Evolutionary conservation across 1,139 yeast species (phyloP).

Genomic region (Zygosaccharomyces sapae): DNA sequence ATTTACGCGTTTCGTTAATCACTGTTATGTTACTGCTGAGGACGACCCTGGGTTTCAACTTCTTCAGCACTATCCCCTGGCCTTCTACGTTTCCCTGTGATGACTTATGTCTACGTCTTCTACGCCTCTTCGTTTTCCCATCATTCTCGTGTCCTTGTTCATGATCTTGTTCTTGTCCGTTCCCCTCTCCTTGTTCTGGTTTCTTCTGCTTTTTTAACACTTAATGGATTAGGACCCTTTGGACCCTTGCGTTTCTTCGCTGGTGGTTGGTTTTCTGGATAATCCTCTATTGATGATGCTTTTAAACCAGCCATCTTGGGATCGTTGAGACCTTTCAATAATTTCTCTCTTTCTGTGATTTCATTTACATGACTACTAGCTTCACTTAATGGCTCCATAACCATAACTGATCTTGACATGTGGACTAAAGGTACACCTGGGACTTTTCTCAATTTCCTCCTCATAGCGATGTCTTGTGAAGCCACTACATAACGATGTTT

Average conservation of each 20-base stretch:
- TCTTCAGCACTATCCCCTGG: not conserved
- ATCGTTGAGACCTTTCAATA: conserved; percentile 69
- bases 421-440: conserved; percentile 91
- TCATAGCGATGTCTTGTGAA: conserved; percentile 66
- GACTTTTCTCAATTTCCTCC: conserved; percentile 62
- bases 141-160: too few species aligned
- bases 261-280: conserved; percentile 19
- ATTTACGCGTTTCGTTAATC: not conserved
- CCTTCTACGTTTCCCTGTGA: not conserved
- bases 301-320: conserved; percentile 35
- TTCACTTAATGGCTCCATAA: conserved; percentile 86
- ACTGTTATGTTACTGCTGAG: not conserved
- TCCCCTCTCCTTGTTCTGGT: conserved; percentile 13
- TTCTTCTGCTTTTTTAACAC: conserved; percentile 54
- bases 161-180: conserved; percentile 3
- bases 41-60: too few species aligned
- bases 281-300: conserved; percentile 21
- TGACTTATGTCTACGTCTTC: not conserved
- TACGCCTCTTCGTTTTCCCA: conserved; percentile 3
- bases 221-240: conserved; percentile 76
- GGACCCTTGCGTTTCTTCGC: conserved; percentile 62
- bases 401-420: conserved; percentile 87
- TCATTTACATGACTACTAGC: conserved; percentile 58
- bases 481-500: conserved; percentile 90
- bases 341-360: conserved; percentile 57